A percentile compares a stretch with the other conserved stretches of the same genome.
Evolutionary conservation across 2,329 filamentous ascomycete species (phyloP).

Genomic region (Neurospora sp.): DNA sequence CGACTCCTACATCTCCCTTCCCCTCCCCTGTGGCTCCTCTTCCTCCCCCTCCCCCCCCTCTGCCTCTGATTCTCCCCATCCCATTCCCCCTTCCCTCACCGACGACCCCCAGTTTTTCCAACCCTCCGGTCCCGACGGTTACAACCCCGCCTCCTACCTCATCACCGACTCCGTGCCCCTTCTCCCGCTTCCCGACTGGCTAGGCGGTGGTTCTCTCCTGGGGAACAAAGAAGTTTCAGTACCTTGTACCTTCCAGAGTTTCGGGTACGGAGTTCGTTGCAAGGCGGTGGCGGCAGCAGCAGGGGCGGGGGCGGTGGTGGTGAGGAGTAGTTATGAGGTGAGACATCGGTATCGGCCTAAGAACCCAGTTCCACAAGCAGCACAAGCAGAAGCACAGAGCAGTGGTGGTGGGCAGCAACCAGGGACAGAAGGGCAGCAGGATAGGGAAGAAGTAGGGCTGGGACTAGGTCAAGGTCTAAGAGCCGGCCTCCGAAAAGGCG

Average conservation of each 20-base stretch:
- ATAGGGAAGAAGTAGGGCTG: background rate
- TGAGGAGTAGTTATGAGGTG: slow-evolving; percentile 30
- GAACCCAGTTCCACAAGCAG: too few species aligned
- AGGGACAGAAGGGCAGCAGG: background rate
- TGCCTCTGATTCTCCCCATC: slow-evolving; percentile 30
- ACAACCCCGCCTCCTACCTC: slow-evolving; percentile 21
- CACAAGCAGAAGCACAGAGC: too few species aligned
- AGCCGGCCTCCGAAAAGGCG: background rate
- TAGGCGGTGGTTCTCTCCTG: slow-evolving; percentile 22
- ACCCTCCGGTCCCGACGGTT: slow-evolving; percentile 13
- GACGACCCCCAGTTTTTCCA: slow-evolving; percentile 33
- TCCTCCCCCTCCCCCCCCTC: slow-evolving; percentile 25
- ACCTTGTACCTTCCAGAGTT: slow-evolving; percentile 34
- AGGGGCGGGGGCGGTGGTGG: slow-evolving; percentile 24
- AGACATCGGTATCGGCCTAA: slow-evolving; percentile 7
- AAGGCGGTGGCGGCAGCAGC: slow-evolving; percentile 27
- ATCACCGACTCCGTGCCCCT: slow-evolving; percentile 28
- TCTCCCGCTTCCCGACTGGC: slow-evolving; percentile 20
- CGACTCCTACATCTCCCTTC: too few species aligned
- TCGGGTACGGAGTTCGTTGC: slow-evolving; percentile 31
- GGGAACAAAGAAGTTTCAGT: slow-evolving; percentile 30
- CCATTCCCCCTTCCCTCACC: slow-evolving; percentile 25
- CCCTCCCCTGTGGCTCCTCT: slow-evolving; percentile 19
- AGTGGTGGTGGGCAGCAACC: too few species aligned
- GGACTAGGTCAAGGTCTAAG: background rate